These are phyloP conservation scores for Ceratocystis diversiconidia DNA, from an alignment of 2,329 filamentous ascomycete species.

Conservation along the genomic window DNA sequence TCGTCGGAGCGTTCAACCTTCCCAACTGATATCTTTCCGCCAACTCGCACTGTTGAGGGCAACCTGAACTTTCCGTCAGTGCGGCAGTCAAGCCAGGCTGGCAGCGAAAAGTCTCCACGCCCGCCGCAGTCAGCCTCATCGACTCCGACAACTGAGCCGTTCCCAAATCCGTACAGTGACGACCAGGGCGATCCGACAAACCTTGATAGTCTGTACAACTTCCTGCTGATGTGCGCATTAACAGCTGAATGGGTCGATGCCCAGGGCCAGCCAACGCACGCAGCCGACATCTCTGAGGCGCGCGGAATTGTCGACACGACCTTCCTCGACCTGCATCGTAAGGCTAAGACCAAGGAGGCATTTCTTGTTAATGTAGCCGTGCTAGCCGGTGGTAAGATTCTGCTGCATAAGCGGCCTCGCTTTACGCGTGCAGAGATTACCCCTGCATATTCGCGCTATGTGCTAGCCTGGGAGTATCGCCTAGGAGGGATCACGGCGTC, in stretches of 20 bases:
- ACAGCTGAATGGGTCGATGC: conserved; percentile 39
- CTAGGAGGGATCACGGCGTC: conserved; percentile 11
- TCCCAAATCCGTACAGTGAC: conserved; percentile 13
- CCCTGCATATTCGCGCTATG: conserved; percentile 9
- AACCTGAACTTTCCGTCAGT: conserved; percentile 13
- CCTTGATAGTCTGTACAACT: conserved; percentile 40
- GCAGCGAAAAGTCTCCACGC: neutral
- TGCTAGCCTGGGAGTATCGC: conserved; percentile 16
- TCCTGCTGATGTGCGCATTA: conserved; percentile 38
- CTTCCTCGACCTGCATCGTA: conserved; percentile 38
- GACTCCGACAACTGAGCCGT: conserved; percentile 10
- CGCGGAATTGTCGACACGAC: conserved; percentile 38
- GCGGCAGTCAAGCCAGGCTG: neutral
- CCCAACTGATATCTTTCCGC: conserved; percentile 14
- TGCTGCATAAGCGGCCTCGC: conserved; percentile 28
- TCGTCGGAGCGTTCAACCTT: conserved; percentile 4
- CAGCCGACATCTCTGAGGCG: conserved; percentile 38
- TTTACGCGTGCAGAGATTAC: conserved; percentile 15
- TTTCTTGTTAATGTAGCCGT: conserved; percentile 47
- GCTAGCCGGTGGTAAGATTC: conserved; percentile 38
- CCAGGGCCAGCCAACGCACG: conserved; percentile 29
- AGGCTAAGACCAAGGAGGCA: conserved; percentile 37
- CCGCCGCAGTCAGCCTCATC: neutral
- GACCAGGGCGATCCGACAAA: conserved; percentile 37
- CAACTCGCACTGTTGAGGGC: conserved; percentile 6